Percentiles rank a stretch among this genome's conserved stretches.
phyloP scores from a whole-genome alignment of 148 eudicot species.

The Vaccinium myrtillus region DNA sequence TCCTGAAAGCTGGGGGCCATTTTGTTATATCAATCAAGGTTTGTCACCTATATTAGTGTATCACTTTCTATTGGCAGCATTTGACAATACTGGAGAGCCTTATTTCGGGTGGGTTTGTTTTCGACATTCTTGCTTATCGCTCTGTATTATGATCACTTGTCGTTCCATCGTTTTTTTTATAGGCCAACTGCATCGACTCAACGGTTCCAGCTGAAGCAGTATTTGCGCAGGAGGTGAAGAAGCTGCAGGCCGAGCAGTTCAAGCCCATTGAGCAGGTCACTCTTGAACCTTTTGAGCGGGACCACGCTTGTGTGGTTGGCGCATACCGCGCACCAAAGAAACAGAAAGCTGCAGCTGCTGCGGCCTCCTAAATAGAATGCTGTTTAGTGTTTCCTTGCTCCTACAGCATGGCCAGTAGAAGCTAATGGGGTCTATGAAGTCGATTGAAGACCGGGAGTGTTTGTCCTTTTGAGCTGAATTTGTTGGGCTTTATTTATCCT shows the following conservation, averaged over 20 bases:
- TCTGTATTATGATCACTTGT: too few relatives aligned
- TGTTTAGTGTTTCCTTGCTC: not conserved
- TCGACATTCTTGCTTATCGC: too few relatives aligned
- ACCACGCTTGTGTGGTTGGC: conserved; percentile 94
- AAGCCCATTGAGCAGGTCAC: conserved; percentile 88
- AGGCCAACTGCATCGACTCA: conserved; percentile 97
- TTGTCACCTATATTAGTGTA: not conserved
- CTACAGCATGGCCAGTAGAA: too few relatives aligned
- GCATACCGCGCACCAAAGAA: conserved; percentile 40
- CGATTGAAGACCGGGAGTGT: too few relatives aligned
- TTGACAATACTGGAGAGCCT: not conserved
- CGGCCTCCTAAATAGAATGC: conserved; percentile 26
- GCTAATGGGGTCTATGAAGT: too few relatives aligned
- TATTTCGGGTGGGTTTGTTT: too few relatives aligned
- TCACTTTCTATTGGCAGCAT: not conserved
- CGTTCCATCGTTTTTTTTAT: too few relatives aligned
- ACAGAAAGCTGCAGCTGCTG: conserved; percentile 8
- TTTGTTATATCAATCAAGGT: conserved; percentile 90
- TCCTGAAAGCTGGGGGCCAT: conserved; percentile 30
- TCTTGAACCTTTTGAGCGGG: conserved; percentile 84
- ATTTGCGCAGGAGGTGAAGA: conserved; percentile 84
- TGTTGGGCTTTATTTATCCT: too few relatives aligned
- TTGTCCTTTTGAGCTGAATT: too few relatives aligned
- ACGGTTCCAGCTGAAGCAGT: conserved; percentile 82
- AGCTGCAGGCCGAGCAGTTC: conserved; percentile 77